Percentiles rank a stretch among this genome's conserved stretches.
phyloP scores from a whole-genome alignment of 2,329 filamentous ascomycete genomes.

The Alternaria rosae region DNA sequence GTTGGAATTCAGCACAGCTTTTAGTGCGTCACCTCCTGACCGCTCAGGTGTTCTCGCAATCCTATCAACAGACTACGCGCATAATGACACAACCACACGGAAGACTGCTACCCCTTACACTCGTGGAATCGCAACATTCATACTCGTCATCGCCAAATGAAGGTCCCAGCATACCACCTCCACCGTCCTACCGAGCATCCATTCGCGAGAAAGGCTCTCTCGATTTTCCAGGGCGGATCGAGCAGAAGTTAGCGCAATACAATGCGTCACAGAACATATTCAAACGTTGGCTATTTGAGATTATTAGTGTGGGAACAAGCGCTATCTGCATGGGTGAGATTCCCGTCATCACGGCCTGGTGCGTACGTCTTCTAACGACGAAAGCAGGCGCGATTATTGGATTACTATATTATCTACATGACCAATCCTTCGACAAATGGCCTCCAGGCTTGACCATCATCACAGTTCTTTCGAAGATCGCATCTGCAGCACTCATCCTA shows the following conservation, averaged over 20 bases:
- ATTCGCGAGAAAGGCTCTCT: slow-evolving; percentile 5
- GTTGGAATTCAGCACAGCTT: not conserved
- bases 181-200: not conserved
- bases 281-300: slow-evolving; percentile 41
- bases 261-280: slow-evolving; percentile 26
- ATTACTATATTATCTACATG: slow-evolving; percentile 39
- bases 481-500: slow-evolving; percentile 34
- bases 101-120: not conserved
- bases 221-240: slow-evolving; percentile 28
- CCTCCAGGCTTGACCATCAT: slow-evolving; percentile 32
- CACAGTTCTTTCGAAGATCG: slow-evolving; percentile 34
- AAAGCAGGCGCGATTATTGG: slow-evolving; percentile 37
- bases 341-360: not conserved
- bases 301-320: slow-evolving; percentile 37
- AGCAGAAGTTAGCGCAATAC: slow-evolving; percentile 31
- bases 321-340: slow-evolving; percentile 39
- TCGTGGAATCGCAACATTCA: not conserved
- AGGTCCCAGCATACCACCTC: not conserved
- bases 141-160: not conserved
- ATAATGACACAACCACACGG: not conserved
- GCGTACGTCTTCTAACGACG: not conserved
- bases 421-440: slow-evolving; percentile 41
- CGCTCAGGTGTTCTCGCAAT: not conserved
- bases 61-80: not conserved
- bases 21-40: not conserved